phyloP scores from a whole-genome alignment of 805 yeast genomes.

The Clavispora vitiphila region DNA sequence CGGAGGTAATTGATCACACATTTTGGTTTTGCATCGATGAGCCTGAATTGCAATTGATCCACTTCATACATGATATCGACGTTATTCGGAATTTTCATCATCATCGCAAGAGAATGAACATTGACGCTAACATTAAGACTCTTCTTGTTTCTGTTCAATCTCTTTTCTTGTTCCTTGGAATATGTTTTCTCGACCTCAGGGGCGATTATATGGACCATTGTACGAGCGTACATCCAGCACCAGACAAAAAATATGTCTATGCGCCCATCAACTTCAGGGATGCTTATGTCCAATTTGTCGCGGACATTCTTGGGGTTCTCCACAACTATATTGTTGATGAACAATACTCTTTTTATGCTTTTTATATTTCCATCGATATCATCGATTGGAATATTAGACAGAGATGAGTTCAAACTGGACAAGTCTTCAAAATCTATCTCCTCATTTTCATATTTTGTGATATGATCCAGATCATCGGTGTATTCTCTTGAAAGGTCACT shows the following conservation, averaged over 20 bases:
- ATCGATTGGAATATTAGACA: conserved; percentile 16
- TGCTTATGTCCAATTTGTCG: conserved; percentile 21
- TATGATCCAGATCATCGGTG: conserved; percentile 27
- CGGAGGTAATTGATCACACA: conserved; percentile 33
- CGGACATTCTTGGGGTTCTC: conserved; percentile 23
- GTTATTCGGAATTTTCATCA: conserved; percentile 40
- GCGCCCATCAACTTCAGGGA: conserved; percentile 36
- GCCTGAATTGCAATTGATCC: conserved; percentile 25
- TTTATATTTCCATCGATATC: conserved; percentile 15
- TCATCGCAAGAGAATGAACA: conserved; percentile 33
- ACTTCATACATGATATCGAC: conserved; percentile 46
- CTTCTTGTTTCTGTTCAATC: conserved; percentile 13
- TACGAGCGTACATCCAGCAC: conserved; percentile 37
- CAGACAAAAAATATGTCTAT: conserved; percentile 37
- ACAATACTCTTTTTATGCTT: conserved; percentile 31
- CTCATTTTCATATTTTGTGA: conserved; percentile 17
- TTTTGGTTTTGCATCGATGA: conserved; percentile 23
- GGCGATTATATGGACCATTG: conserved; percentile 27
- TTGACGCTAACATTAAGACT: conserved; percentile 26
- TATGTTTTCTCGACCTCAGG: conserved; percentile 28
- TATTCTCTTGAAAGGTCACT: conserved; percentile 37
- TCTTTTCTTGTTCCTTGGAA: conserved; percentile 22
- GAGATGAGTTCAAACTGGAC: conserved; percentile 24
- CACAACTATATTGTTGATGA: conserved; percentile 21
- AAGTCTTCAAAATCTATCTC: conserved; percentile 24